Conservation (phyloP, 805 yeast species). For the Pichia sporocuriosa region DNA sequence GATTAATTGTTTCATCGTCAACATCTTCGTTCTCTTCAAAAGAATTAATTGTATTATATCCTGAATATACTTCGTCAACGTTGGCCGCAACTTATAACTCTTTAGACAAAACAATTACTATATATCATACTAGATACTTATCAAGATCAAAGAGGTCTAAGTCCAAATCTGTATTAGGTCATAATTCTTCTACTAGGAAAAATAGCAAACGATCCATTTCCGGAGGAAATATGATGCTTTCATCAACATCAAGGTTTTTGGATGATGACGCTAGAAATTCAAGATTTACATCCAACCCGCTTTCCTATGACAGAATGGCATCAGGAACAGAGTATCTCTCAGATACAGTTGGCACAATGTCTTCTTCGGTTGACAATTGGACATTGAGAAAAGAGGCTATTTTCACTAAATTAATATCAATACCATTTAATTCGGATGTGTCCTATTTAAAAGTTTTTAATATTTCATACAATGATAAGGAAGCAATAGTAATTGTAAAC, state of each 20-base stretch:
- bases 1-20: slow-evolving; percentile 64
- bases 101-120: slow-evolving; percentile 36
- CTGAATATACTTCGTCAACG: slow-evolving; percentile 33
- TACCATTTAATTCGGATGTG: slow-evolving; percentile 29
- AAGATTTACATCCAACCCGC: slow-evolving; percentile 33
- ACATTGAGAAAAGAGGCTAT: slow-evolving; percentile 58
- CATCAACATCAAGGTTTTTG: slow-evolving; percentile 37
- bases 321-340: slow-evolving; percentile 31
- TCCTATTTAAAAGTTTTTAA: slow-evolving; percentile 31
- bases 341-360: slow-evolving; percentile 22
- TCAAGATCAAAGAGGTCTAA: slow-evolving; percentile 18
- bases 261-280: slow-evolving; percentile 32
- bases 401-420: slow-evolving; percentile 51
- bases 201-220: slow-evolving; percentile 23
- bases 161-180: slow-evolving; percentile 10
- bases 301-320: slow-evolving; percentile 41
- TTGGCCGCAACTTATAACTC: slow-evolving; percentile 53
- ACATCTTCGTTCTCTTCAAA: slow-evolving; percentile 53
- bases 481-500: slow-evolving; percentile 55
- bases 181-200: slow-evolving; percentile 18
- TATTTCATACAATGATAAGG: slow-evolving; percentile 45
- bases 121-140: slow-evolving; percentile 52
- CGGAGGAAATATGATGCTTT: slow-evolving; percentile 21
- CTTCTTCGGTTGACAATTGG: slow-evolving; percentile 26
- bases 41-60: slow-evolving; percentile 55